Conservation (phyloP, 2,329 filamentous ascomycete genomes). For the Cladosporium sp. region DNA sequence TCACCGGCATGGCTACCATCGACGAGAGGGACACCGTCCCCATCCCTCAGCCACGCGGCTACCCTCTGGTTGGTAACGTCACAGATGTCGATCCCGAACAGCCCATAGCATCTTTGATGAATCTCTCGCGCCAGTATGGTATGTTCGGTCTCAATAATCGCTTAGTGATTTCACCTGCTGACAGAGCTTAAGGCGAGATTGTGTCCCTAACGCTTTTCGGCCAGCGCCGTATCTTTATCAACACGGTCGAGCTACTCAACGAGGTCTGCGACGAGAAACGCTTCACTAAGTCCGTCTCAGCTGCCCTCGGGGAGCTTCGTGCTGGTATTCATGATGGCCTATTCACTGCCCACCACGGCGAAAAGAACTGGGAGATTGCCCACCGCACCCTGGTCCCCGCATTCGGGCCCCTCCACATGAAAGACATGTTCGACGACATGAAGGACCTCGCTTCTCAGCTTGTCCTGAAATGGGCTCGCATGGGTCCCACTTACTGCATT, state of each 20-base stretch:
- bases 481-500: constrained; percentile 52
- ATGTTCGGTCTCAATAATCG: background rate
- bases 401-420: constrained; percentile 63
- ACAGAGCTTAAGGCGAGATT: constrained; percentile 17
- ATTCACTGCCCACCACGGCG: constrained; percentile 51
- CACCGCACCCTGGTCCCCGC: constrained; percentile 60
- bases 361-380: constrained; percentile 25
- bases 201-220: constrained; percentile 17
- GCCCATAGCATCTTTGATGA: constrained; percentile 50
- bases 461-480: constrained; percentile 31
- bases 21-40: constrained; percentile 20
- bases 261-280: constrained; percentile 35
- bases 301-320: constrained; percentile 49
- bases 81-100: constrained; percentile 56
- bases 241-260: constrained; percentile 27
- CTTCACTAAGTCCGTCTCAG: constrained; percentile 54
- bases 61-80: constrained; percentile 62
- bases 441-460: constrained; percentile 23
- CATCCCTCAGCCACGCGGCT: constrained; percentile 58
- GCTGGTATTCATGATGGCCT: constrained; percentile 59
- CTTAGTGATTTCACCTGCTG: background rate
- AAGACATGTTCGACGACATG: constrained; percentile 51
- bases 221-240: constrained; percentile 18
- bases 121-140: constrained; percentile 30
- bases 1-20: constrained; percentile 13